phyloP scores from a whole-genome alignment of 768 basidiomycete species.

The Xanthoconium purpureum region DNA sequence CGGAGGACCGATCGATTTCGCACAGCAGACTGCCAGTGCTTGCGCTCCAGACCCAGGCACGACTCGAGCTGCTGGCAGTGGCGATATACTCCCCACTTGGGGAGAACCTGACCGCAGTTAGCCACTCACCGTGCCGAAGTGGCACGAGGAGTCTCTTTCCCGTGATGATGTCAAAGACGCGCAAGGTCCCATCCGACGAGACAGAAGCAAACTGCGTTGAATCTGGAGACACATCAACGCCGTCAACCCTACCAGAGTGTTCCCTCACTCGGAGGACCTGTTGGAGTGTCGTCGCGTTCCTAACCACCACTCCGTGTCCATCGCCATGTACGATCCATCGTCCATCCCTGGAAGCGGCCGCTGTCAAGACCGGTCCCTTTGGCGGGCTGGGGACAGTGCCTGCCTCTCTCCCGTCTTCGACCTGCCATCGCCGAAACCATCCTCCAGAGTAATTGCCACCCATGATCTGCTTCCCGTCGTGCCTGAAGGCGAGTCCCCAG shows the following conservation, averaged over 20 bases:
- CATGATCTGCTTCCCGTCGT: not conserved
- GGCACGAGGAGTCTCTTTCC: not conserved
- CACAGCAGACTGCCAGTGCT: not conserved
- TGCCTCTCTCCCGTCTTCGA: not conserved
- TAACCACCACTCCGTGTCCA: not conserved
- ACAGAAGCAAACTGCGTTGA: not conserved
- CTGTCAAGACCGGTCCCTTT: not conserved
- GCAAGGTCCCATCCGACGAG: not conserved
- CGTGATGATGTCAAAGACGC: not conserved
- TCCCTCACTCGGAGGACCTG: not conserved
- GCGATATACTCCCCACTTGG: not conserved
- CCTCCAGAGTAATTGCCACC: conserved; percentile 1
- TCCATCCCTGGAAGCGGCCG: not conserved
- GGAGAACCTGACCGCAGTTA: not conserved
- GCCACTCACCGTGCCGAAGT: not conserved
- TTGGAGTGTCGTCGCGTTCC: not conserved
- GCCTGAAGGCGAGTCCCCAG: not conserved
- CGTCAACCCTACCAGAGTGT: not conserved
- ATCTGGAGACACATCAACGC: not conserved
- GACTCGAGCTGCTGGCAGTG: not conserved
- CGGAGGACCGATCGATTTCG: not conserved
- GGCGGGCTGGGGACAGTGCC: not conserved
- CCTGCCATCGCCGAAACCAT: not conserved
- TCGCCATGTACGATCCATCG: not conserved
- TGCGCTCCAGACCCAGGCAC: not conserved